Base-by-base conservation (phyloP, 768 basidiomycete species). In the Paxillus rubicundulus region DNA sequence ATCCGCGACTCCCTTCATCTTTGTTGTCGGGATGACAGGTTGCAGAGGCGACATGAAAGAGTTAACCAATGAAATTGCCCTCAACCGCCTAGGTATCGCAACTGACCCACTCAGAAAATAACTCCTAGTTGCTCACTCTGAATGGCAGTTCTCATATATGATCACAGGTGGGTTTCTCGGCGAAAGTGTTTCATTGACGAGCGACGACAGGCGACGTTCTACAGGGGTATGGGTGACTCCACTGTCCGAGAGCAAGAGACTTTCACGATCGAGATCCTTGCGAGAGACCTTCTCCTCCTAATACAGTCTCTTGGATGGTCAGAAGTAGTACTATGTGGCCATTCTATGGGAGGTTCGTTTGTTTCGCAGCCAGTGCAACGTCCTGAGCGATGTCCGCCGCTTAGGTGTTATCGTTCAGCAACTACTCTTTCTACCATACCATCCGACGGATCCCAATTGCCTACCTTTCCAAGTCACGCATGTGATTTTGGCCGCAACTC, bases 301-400 rank as follows among this genome's bases (percentile, higher is more conserved):
- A 55, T 80, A 9, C 52, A 62, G 17, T 56, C 59, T 43, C 53
- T 81, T 16, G 59, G 64, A 16, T 80, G 78, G 76, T 70, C 66
- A 48, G 61, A 75, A 43, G 52, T 81, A 24, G 65, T 73, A 8
- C 55, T 81, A 8, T 76, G 77, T 48, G 78, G 77, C 4, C 78
- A 73, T 61, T 81, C 79, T 2, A 79, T 81, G 78, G 79, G 79
- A 49, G 79, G 78, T 78, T 56, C 49, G 68, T 55, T 24, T 28
- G 9, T 17, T n/a, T 38, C 37, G 7, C 17, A 30, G 16, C 14
- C 18, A 5, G 20, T 44, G 10, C 9, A 16, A 18, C 18, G 4
- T 28, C 9, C 20, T 9, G 14, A 32, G 49, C 30, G 21, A 49
- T 34, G 13, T 44, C 3, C 18, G 27, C 13, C 14, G 49, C n/a